Percentiles rank a stretch among this genome's conserved stretches.
phyloP scores from a whole-genome alignment of 805 yeast species.

The Pichia paraexigua region DNA sequence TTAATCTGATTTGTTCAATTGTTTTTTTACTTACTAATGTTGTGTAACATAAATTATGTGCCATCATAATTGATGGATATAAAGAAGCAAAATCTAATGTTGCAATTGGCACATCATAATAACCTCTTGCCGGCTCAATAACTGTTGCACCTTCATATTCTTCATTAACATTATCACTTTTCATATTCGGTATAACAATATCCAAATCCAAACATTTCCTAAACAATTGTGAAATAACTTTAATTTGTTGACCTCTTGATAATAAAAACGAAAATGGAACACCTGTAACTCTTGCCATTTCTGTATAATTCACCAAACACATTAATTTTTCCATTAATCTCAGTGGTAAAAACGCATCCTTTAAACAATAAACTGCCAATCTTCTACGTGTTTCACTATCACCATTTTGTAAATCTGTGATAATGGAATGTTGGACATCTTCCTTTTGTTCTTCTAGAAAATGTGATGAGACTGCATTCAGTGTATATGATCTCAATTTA shows the following conservation, averaged over 20 bases:
- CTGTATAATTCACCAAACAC: slow-evolving; percentile 96
- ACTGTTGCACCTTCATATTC: slow-evolving; percentile 99
- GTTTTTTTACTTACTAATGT: slow-evolving; percentile 68
- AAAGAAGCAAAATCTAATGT: slow-evolving; percentile 95
- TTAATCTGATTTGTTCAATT: slow-evolving; percentile 53
- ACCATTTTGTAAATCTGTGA: slow-evolving; percentile 91
- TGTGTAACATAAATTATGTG: slow-evolving; percentile 94
- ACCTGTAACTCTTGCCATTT: slow-evolving; percentile 99
- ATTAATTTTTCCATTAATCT: slow-evolving; percentile 84
- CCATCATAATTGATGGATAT: slow-evolving; percentile 99
- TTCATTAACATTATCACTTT: slow-evolving; percentile 71
- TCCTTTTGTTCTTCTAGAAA: slow-evolving; percentile 94
- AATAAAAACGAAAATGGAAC: slow-evolving; percentile 89
- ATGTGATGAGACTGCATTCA: slow-evolving; percentile 91
- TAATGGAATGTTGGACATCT: slow-evolving; percentile 95
- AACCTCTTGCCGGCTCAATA: slow-evolving; percentile 93
- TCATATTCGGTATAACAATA: slow-evolving; percentile 86
- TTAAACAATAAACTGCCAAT: slow-evolving; percentile 92
- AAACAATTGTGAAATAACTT: slow-evolving; percentile 90
- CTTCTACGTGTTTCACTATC: slow-evolving; percentile 87
- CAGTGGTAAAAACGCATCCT: slow-evolving; percentile 90
- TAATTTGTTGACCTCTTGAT: slow-evolving; percentile 94
- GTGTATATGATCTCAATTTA: slow-evolving; percentile 86
- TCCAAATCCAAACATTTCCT: slow-evolving; percentile 84
- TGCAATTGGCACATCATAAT: slow-evolving; percentile 94